A percentile compares a stretch with the other conserved stretches of the same genome.
phyloP scores from a whole-genome alignment of 78 protist species.

The Emiliania huxleyi region DNA sequence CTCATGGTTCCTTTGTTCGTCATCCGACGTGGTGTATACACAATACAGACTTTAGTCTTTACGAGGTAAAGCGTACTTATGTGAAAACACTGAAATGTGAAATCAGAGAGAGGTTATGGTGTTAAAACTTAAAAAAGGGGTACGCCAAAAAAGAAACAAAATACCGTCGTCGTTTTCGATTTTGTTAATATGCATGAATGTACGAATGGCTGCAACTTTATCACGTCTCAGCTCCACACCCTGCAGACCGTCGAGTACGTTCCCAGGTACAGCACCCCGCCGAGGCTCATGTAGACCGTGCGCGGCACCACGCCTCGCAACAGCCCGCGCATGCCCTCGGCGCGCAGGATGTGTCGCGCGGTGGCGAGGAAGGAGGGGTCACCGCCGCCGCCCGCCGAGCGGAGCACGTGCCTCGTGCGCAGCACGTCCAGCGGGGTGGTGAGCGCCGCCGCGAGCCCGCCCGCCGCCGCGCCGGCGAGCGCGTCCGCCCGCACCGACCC shows the following conservation, averaged over 20 bases:
- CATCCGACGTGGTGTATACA: too few species aligned
- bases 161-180: too few species aligned
- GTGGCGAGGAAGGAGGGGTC: background rate
- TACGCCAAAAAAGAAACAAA: too few species aligned
- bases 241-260: background rate
- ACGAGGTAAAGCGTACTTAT: too few species aligned
- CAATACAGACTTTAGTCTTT: too few species aligned
- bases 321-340: constrained; percentile 32
- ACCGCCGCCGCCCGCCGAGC: background rate
- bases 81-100: too few species aligned
- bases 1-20: too few species aligned
- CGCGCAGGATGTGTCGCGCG: background rate
- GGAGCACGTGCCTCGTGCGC: constrained; percentile 68
- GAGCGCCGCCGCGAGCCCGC: constrained; percentile 60
- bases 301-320: background rate
- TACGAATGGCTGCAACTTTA: too few species aligned
- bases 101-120: too few species aligned
- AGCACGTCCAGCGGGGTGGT: constrained; percentile 77
- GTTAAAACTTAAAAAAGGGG: too few species aligned
- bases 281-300: background rate
- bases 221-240: too few species aligned
- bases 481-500: background rate
- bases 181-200: too few species aligned
- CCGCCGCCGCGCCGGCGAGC: constrained; percentile 60
- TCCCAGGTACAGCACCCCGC: background rate